Base-by-base conservation (phyloP, 2,329 filamentous ascomycete genomes). In the Cercospora sp. region DNA sequence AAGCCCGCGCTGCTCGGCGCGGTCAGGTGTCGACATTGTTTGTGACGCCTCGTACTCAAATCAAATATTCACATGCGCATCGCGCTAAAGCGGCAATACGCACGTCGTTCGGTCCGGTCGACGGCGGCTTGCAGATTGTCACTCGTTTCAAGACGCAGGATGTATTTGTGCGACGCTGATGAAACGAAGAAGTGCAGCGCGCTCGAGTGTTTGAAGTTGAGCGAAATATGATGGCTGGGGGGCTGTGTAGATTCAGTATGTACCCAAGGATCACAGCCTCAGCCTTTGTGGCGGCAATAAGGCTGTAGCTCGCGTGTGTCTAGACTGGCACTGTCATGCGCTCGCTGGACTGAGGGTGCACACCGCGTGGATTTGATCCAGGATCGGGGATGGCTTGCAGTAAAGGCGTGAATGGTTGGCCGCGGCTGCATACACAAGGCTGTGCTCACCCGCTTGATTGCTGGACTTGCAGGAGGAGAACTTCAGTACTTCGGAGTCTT, bases 1-100 rank as follows among this genome's bases (percentile, higher is more conserved):
- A 18, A 72, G 70, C 2, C 66, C 67, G n/a, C 64, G 70, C 57
- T 67, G 67, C 60, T 69, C 70, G 2, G 67, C 63, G 31, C 58
- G 62, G 42, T 58, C 64, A 30, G 65, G 53, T 13, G 59, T 31
- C 48, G 70, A 66, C 70, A 72, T 72, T 51, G 39, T 66, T 67
- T 67, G 68, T 48, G 53, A 60, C 26, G 36, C 23, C 16, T 45
- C 60, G 65, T 59, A 51, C 33, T 20, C 30, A 30, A 51, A 36
- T 51, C 58, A 63, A 65, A 60, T 63, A 33, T 59, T 58, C 62
- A 60, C 33, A 58, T 30, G 61, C 61, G 36, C 61, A 51, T 30
- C 58, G 51, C 48, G 26, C 58, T 45, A n/a, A 51, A 65, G 64
- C 68, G 48, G 53, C 66, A 60, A 64, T 30, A 58, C 69, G 67